Evolutionary conservation across 176 grass and related monocot genomes (phyloP), one percentile per base, ranked within the genome.

Genomic region (Canna indica): DNA sequence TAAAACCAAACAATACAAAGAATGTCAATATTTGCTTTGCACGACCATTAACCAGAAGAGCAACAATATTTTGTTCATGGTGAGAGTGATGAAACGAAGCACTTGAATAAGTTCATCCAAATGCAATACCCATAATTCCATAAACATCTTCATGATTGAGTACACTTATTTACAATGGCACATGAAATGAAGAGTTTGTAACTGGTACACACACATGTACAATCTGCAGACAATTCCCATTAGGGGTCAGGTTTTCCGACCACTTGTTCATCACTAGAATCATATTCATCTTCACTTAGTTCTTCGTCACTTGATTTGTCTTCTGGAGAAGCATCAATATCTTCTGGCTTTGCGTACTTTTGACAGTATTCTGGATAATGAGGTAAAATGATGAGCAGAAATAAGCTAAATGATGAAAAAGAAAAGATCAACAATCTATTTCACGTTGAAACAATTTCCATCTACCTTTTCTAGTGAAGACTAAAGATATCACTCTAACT

Each of bases 281-380:
- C 69, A n/a, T 71, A 71, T 34, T 71, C 69, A 53, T 54, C 47
- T 53, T 25, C 69, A 54, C 69, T 71, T 3, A 36, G 69, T 30
- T 71, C 47, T 71, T 54, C 69, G 6, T 71, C 69, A 54, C 69
- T 71, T 71, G 69, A 71, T 24, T 71, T 53, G 3, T 71, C 69
- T 13, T 53, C 47, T 14, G 47, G 30, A 15, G 69, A 4, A 36
- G 69, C 69, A 0, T 17, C 69, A n/a, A 13, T 29, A 24, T 71
- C 69, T 15, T 54, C 69, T 2, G 30, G 69, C 46, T 54, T 71
- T 54, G 69, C 69, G 28, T 71, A 71, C 24, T 71, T 71, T 34
- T 71, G 46, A 52, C 69, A 71, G 29, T 54, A 71, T 71, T 71
- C 69, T 71, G 69, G 32, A 52, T 25, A 34, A 41, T 18, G 31